Percentiles rank a stretch among this genome's conserved stretches.
Evolutionary conservation across 2,329 filamentous ascomycete species (phyloP).

Genomic region (Hymenoscyphus repandus): DNA sequence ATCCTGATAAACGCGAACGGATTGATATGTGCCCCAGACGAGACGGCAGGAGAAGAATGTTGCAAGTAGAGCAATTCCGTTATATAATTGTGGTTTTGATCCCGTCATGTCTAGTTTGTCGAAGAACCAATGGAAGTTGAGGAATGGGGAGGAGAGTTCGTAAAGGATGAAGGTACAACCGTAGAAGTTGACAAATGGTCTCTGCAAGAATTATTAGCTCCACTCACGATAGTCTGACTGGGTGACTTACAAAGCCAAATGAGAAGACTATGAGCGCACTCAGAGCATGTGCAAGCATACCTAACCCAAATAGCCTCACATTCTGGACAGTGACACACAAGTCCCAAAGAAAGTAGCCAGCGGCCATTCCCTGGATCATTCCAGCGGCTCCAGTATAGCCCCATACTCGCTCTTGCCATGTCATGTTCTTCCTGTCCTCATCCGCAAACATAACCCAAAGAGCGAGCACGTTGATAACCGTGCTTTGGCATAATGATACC

Average conservation of each 20-base stretch:
- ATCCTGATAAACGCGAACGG: conserved; percentile 63
- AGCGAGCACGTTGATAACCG: conserved; percentile 66
- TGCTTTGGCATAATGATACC: conserved; percentile 74
- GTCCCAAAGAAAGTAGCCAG: conserved; percentile 84
- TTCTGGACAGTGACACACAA: conserved; percentile 63
- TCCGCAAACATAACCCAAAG: conserved; percentile 68
- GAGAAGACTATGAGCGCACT: conserved; percentile 69
- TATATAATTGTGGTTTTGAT: conserved; percentile 66
- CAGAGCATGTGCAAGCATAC: conserved; percentile 67
- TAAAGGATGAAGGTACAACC: conserved; percentile 77
- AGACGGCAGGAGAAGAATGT: conserved; percentile 76
- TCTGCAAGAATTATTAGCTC: conserved; percentile 40
- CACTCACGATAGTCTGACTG: neutral
- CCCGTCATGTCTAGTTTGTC: conserved; percentile 82
- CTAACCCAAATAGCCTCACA: conserved; percentile 56
- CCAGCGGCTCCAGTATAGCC: conserved; percentile 69
- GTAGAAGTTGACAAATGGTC: conserved; percentile 82
- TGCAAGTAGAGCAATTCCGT: conserved; percentile 65
- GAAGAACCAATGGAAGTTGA: conserved; percentile 90
- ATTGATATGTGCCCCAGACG: conserved; percentile 71
- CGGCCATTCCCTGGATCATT: conserved; percentile 70
- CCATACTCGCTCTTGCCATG: conserved; percentile 65
- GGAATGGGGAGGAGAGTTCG: conserved; percentile 78
- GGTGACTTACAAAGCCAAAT: conserved; percentile 67
- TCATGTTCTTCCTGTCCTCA: conserved; percentile 61